phyloP scores from a whole-genome alignment of 371 early-diverging fungal species.

The Gilbertella persicaria region DNA sequence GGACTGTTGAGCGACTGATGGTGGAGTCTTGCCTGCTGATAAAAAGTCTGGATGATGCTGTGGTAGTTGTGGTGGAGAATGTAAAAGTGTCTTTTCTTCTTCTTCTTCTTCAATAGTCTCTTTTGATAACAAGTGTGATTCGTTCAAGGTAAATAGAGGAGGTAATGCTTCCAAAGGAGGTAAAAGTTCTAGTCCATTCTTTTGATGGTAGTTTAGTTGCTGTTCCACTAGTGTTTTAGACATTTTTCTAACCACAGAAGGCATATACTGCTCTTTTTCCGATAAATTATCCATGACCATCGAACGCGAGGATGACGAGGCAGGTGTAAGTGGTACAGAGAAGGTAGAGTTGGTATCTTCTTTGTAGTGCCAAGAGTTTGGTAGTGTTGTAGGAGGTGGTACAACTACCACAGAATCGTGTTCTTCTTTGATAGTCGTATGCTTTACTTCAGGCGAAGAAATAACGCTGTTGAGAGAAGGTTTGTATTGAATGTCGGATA shows the following conservation, averaged over 20 bases:
- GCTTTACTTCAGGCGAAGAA: slow-evolving; percentile 16
- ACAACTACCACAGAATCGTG: slow-evolving; percentile 6
- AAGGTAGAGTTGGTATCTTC: background rate
- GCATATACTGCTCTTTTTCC: background rate
- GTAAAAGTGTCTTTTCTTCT: background rate
- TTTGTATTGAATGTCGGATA: slow-evolving; percentile 10
- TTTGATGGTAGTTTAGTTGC: background rate
- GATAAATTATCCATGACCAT: background rate
- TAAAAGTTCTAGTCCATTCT: slow-evolving; percentile 9
- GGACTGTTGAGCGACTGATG: slow-evolving; percentile 17
- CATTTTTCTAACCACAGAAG: slow-evolving; percentile 10
- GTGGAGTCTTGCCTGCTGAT: slow-evolving; percentile 1
- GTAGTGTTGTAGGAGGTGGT: slow-evolving; percentile 8
- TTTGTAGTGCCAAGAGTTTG: slow-evolving; percentile 17
- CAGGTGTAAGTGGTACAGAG: background rate
- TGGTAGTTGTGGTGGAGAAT: slow-evolving; percentile 14
- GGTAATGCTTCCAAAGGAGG: slow-evolving; percentile 15
- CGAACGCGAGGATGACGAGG: background rate
- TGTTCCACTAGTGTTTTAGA: slow-evolving; percentile 23
- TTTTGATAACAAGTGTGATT: slow-evolving; percentile 15
- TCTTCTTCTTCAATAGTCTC: too few species aligned
- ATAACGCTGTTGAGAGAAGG: slow-evolving; percentile 9
- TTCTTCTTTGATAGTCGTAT: background rate
- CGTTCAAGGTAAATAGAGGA: slow-evolving; percentile 12
- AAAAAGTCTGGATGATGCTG: slow-evolving; percentile 14